Percentiles rank a stretch among this genome's conserved stretches.
Evolutionary conservation across 345 rosid species (phyloP).

Genomic region (Euphorbia lathyris): DNA sequence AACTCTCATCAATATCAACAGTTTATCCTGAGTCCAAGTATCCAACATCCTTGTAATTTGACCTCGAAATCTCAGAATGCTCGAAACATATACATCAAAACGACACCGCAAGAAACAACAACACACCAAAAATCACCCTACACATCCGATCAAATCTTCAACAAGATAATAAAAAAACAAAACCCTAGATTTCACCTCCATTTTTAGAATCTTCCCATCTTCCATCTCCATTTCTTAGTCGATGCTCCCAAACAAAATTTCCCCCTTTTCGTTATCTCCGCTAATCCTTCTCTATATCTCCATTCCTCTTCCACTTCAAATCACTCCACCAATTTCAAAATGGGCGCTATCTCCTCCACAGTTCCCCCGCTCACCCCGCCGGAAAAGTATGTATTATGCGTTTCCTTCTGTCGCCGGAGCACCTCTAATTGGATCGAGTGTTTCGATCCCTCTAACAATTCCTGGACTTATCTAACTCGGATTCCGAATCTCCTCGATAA

Average conservation of each 20-base stretch:
- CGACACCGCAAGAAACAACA: slow-evolving; percentile 19
- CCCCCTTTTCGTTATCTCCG: slow-evolving; percentile 22
- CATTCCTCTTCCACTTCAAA: not conserved
- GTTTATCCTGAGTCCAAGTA: no score
- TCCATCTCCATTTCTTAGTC: slow-evolving; percentile 15
- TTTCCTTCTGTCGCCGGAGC: slow-evolving; percentile 31
- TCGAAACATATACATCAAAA: not conserved
- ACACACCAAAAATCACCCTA: not conserved
- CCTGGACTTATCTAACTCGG: slow-evolving; percentile 37
- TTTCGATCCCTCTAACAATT: slow-evolving; percentile 35
- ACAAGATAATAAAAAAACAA: slow-evolving; percentile 12
- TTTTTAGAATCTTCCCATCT: not conserved
- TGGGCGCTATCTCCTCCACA: slow-evolving; percentile 28
- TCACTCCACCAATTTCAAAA: not conserved
- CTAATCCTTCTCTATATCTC: not conserved
- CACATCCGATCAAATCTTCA: not conserved
- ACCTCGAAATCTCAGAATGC: not conserved
- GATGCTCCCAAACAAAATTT: slow-evolving; percentile 18
- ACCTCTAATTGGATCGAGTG: slow-evolving; percentile 42
- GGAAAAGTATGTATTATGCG: slow-evolving; percentile 18
- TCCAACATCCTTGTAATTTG: not conserved
- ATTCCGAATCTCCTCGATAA: slow-evolving; percentile 31
- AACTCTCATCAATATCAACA: no score
- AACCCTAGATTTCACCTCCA: slow-evolving; percentile 1
- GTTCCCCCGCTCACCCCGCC: not conserved